These are phyloP conservation scores for Emmonsiellopsis sp. DNA, from an alignment of 2,329 filamentous ascomycete genomes.

Conservation along the genomic window DNA sequence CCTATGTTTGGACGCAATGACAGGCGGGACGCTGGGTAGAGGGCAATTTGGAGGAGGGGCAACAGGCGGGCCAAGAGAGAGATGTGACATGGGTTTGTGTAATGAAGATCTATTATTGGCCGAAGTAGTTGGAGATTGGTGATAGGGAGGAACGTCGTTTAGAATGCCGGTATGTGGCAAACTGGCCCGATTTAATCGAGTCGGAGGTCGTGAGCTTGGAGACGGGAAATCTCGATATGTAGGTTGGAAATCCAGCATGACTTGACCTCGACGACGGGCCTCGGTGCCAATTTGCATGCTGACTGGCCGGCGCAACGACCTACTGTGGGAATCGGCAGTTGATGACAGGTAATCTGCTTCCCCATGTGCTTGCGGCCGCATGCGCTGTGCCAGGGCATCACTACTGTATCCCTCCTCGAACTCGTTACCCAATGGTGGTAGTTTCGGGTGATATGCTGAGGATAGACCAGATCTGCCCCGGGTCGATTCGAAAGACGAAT, in stretches of 20 bases:
- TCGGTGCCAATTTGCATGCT: conserved; percentile 3
- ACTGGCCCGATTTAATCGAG: neutral
- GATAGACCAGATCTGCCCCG: neutral
- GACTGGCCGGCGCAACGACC: neutral
- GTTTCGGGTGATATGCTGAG: conserved; percentile 3
- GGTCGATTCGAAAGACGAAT: conserved; percentile 7
- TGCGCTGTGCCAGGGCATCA: neutral
- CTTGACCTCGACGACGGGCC: neutral
- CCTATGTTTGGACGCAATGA: neutral
- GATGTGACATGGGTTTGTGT: conserved; percentile 15
- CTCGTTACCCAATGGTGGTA: conserved; percentile 3
- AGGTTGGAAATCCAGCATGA: neutral
- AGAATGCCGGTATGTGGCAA: neutral
- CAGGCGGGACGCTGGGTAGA: conserved; percentile 16
- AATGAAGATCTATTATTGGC: conserved; percentile 4
- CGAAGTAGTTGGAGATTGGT: neutral
- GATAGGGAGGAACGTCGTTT: neutral
- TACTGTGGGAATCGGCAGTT: neutral
- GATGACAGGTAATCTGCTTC: neutral
- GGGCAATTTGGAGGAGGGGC: conserved; percentile 21
- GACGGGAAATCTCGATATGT: neutral
- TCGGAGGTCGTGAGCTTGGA: neutral
- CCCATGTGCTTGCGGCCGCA: neutral
- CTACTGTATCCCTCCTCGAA: neutral
- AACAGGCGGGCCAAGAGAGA: conserved; percentile 16